Base-by-base conservation (phyloP, 2,329 filamentous ascomycete genomes). In the Coniochaeta prunicola region DNA sequence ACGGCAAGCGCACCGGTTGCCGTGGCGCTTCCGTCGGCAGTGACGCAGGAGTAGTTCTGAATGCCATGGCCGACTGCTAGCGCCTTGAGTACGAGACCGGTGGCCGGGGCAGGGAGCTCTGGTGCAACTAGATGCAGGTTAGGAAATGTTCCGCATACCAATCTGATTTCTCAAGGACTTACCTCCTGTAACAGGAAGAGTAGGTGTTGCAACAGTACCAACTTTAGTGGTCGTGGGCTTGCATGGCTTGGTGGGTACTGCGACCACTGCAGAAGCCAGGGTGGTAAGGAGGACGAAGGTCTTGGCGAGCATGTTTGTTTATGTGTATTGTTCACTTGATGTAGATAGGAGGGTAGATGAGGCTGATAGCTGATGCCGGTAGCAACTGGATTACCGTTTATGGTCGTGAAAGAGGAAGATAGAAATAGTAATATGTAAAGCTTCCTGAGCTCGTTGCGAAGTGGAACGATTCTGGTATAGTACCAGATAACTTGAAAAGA, bases 1-100 rank as follows among this genome's bases (percentile, higher is more conserved):
- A 81, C 78, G 61, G 84, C 84, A 26, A 85, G 74, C 53, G 84
- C 84, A 53, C 84, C 84, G 21, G 73, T 69, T n/a, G 77, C 70
- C 6, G 65, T 65, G 31, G 77, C 73, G 0, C 65, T 63, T 10
- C 72, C 69, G 17, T 66, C 60, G n/a, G 64, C 62, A 13, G 66
- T 59, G 31, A 65, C 68, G 71, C 86, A 89, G 38, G 82, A 86
- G 76, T 89, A 89, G 79, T 89, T 89, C 67, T 89, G 86, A 65
- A 86, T 81, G 59, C 86, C 86, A 64, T 86, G 80, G 64, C 85
- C 86, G 45, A 89, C 72, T 59, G 77, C 79, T 62, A 89, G 80
- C 73, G 79, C 73, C 68, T 81, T 78, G 38, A 85, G 73, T 5
- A 69, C 68, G 48, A 75, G 65, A 61, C 67, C 67, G 10, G 71